These are phyloP conservation scores for Lodderomyces pseudojiufengensis DNA, from an alignment of 1,139 yeast genomes.

Conservation along the genomic window DNA sequence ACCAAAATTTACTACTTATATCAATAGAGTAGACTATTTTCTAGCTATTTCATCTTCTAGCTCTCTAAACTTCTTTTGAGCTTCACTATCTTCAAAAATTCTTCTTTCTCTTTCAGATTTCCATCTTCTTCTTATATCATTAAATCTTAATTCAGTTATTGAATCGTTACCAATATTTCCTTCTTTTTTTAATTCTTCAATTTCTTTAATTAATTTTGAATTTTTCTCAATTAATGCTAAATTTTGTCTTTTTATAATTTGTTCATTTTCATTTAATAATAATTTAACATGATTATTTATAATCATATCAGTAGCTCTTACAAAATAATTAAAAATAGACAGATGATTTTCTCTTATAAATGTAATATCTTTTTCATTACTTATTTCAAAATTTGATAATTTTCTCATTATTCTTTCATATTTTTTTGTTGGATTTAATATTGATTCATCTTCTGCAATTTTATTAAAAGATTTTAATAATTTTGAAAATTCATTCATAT, in stretches of 20 bases:
- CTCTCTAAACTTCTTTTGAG: constrained; percentile 47
- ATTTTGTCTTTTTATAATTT: constrained; percentile 19
- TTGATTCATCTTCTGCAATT: constrained; percentile 56
- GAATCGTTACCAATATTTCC: constrained; percentile 16
- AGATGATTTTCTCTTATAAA: constrained; percentile 46
- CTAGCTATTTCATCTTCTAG: constrained; percentile 52
- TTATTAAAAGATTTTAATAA: constrained; percentile 47
- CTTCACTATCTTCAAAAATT: constrained; percentile 54
- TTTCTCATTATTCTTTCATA: constrained; percentile 36
- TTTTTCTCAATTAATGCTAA: constrained; percentile 14
- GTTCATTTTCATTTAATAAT: constrained; percentile 35
- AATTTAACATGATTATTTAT: constrained; percentile 53
- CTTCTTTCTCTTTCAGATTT: constrained; percentile 70
- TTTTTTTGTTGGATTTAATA: constrained; percentile 53
- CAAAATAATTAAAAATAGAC: constrained; percentile 54
- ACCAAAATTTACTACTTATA: too few species aligned
- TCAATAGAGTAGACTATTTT: too few species aligned
- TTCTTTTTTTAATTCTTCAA: background rate
- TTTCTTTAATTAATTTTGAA: background rate
- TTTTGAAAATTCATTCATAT: constrained; percentile 39
- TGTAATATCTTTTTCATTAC: constrained; percentile 21
- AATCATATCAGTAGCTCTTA: constrained; percentile 55
- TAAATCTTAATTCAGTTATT: constrained; percentile 47
- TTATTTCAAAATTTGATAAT: constrained; percentile 13
- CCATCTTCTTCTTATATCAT: constrained; percentile 62